Percentiles rank a stretch among this genome's conserved stretches.
phyloP scores from a whole-genome alignment of 2,329 filamentous ascomycete genomes.

The Juglanconis oblonga region DNA sequence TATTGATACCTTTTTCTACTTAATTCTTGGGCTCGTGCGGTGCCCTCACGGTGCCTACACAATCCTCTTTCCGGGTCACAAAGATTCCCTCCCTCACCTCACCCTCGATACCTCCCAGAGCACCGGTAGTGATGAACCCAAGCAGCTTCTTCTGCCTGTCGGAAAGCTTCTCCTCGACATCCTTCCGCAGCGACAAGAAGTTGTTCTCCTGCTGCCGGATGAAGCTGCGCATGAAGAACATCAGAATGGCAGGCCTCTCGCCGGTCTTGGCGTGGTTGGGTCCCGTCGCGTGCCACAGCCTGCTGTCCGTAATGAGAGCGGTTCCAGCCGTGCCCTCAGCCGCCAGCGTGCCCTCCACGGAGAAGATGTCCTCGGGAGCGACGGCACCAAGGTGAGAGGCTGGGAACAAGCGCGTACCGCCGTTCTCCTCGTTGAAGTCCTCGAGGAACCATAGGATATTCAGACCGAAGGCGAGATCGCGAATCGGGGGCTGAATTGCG shows the following conservation, averaged over 20 bases:
- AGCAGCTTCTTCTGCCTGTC: constrained; percentile 23
- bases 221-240: constrained; percentile 30
- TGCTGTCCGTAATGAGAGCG: constrained; percentile 26
- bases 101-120: constrained; percentile 24
- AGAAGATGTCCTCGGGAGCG: constrained; percentile 24
- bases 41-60: constrained; percentile 12
- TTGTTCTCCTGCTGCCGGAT: constrained; percentile 31
- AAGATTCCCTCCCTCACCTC: constrained; percentile 23
- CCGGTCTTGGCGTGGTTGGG: constrained; percentile 22
- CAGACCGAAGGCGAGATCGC: constrained; percentile 24
- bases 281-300: constrained; percentile 29
- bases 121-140: constrained; percentile 24
- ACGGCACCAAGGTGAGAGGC: constrained; percentile 22
- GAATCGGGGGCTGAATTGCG: constrained; percentile 24
- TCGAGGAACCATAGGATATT: constrained; percentile 26
- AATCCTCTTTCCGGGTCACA: constrained; percentile 19
- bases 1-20: neutral
- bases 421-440: constrained; percentile 31
- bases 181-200: constrained; percentile 26
- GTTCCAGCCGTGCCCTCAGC: constrained; percentile 27
- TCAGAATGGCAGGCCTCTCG: constrained; percentile 26
- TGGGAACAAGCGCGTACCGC: constrained; percentile 28
- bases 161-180: constrained; percentile 26
- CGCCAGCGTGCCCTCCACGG: constrained; percentile 22
- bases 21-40: constrained; percentile 2